Conservation (phyloP, 371 early-diverging fungal species). For the Mortierella sp. region DNA sequence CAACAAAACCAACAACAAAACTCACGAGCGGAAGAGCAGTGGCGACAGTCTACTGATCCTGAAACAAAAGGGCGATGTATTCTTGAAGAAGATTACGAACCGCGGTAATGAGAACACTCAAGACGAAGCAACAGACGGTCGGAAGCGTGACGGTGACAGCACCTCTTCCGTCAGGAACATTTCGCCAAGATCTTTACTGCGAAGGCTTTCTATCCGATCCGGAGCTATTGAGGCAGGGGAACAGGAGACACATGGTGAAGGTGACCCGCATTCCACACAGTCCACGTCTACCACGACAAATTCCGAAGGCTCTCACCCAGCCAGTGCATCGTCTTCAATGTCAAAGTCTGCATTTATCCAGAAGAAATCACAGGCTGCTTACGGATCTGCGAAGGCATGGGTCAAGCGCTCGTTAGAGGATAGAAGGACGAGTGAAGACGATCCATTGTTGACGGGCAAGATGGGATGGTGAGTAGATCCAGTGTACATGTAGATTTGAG, state of each 20-base stretch:
- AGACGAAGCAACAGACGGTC: neutral
- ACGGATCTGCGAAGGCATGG: conserved; percentile 48
- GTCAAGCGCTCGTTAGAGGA: conserved; percentile 46
- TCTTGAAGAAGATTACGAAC: conserved; percentile 34
- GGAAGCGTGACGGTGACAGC: neutral
- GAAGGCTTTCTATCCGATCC: conserved; percentile 1
- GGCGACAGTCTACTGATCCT: conserved; percentile 23
- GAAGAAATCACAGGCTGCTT: conserved; percentile 36
- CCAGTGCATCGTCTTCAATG: neutral
- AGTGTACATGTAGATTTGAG: too few relatives aligned
- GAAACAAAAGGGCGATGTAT: conserved; percentile 27
- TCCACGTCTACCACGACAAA: too few relatives aligned
- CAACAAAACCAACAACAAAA: neutral
- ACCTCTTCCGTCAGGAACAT: neutral
- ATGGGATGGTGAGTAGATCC: conserved; percentile 5
- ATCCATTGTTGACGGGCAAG: conserved; percentile 36
- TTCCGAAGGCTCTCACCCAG: neutral
- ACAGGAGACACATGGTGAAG: too few relatives aligned
- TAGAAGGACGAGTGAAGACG: conserved; percentile 44
- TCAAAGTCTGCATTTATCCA: conserved; percentile 21
- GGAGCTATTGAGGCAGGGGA: too few relatives aligned
- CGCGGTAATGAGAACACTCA: conserved; percentile 6
- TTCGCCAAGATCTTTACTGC: conserved; percentile 16
- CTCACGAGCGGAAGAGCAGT: conserved; percentile 31
- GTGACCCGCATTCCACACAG: too few relatives aligned